Conservation (phyloP, 2,329 filamentous ascomycete species). For the Ascochyta viciae-villosae region DNA sequence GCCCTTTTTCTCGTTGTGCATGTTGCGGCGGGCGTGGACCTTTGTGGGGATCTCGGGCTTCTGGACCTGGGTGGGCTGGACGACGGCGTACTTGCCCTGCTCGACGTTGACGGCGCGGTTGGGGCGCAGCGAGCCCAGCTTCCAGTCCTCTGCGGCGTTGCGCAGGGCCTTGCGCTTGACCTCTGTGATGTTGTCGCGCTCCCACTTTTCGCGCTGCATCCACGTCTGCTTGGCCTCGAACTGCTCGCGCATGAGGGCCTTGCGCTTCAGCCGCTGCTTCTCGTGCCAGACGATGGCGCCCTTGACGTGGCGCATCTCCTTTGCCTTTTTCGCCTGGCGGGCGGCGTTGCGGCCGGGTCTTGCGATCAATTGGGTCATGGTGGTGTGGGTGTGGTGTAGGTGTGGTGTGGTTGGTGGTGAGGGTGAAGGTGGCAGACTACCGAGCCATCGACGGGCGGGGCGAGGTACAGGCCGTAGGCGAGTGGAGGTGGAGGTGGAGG, state of each 20-base stretch:
- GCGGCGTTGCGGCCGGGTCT: conserved; percentile 34
- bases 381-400: conserved; percentile 56
- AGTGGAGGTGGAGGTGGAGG: too few relatives aligned
- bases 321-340: conserved; percentile 40
- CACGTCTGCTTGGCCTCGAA: conserved; percentile 39
- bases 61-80: conserved; percentile 45
- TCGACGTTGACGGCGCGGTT: conserved; percentile 71
- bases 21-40: conserved; percentile 36
- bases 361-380: conserved; percentile 38
- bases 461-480: not conserved
- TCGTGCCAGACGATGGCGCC: conserved; percentile 42
- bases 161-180: conserved; percentile 58
- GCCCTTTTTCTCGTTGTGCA: conserved; percentile 28
- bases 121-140: conserved; percentile 78
- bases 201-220: conserved; percentile 28
- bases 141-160: conserved; percentile 76
- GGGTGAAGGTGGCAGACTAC: conserved; percentile 30
- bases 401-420: conserved; percentile 43
- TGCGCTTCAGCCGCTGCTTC: conserved; percentile 32
- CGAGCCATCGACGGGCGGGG: conserved; percentile 30
- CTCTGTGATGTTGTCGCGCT: conserved; percentile 31
- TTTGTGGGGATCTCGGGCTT: conserved; percentile 50
- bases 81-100: conserved; percentile 66
- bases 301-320: conserved; percentile 54
- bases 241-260: conserved; percentile 33